These are phyloP conservation scores for Condylostoma magnum DNA, from an alignment of 169 alveolate species.

Conservation along the genomic window DNA sequence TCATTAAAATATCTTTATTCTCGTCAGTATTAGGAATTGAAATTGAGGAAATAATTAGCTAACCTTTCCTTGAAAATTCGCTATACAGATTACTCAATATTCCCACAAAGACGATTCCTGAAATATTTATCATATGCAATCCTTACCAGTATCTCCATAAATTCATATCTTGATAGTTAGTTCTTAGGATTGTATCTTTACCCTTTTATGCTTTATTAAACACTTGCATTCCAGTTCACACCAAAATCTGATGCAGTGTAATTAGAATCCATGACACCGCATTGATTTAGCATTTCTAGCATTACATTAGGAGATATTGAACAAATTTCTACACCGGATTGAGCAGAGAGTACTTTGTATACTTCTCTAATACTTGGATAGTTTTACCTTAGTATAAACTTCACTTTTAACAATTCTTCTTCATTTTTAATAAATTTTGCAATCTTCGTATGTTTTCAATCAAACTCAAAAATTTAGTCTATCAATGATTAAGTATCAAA, in stretches of 20 bases:
- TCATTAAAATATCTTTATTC: slow-evolving; percentile 5
- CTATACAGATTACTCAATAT: slow-evolving; percentile 37
- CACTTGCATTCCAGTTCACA: slow-evolving; percentile 42
- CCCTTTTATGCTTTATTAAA: slow-evolving; percentile 33
- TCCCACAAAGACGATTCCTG: slow-evolving; percentile 27
- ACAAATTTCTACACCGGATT: slow-evolving; percentile 48
- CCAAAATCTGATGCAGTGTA: slow-evolving; percentile 36
- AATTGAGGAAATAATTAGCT: slow-evolving; percentile 2
- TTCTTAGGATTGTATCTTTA: slow-evolving; percentile 45
- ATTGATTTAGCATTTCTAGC: slow-evolving; percentile 49
- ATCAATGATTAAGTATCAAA: slow-evolving; percentile 40
- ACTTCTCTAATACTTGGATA: slow-evolving; percentile 39
- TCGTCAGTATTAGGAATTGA: slow-evolving; percentile 26
- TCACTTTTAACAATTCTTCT: slow-evolving; percentile 35
- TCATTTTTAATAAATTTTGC: slow-evolving; percentile 47
- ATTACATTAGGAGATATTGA: slow-evolving; percentile 44
- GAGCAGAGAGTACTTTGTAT: slow-evolving; percentile 45
- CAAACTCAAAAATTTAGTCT: slow-evolving; percentile 61
- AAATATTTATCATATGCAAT: slow-evolving; percentile 46
- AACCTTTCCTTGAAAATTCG: slow-evolving; percentile 38
- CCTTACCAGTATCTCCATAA: slow-evolving; percentile 51
- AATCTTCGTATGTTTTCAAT: slow-evolving; percentile 49
- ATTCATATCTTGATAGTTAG: slow-evolving; percentile 49
- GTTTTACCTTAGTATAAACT: slow-evolving; percentile 18
- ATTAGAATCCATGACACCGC: slow-evolving; percentile 38